Conservation (phyloP, 2,329 filamentous ascomycete species). For the Penicillium sp. region DNA sequence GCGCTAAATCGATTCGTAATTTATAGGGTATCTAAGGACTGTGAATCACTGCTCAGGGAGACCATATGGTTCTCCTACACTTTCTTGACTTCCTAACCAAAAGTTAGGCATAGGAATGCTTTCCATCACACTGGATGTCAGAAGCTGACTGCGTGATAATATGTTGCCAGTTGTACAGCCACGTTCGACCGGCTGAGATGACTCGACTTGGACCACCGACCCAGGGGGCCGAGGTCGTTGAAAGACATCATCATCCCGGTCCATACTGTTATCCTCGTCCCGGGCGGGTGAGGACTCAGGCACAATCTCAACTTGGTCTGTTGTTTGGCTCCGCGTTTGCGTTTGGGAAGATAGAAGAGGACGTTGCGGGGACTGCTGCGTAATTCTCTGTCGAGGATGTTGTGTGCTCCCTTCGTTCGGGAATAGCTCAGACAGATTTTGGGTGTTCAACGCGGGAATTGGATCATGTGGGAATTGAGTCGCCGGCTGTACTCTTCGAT, state of each 20-base stretch:
- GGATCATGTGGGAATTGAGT: constrained; percentile 42
- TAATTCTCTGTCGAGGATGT: constrained; percentile 8
- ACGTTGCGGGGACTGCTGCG: constrained; percentile 6
- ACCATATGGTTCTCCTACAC: constrained; percentile 40
- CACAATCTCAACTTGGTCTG: constrained; percentile 36
- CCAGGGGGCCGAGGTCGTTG: constrained; percentile 24
- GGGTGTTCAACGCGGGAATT: constrained; percentile 38
- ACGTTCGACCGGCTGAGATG: constrained; percentile 41
- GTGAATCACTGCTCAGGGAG: constrained; percentile 24
- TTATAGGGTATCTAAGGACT: constrained; percentile 12
- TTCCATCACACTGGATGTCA: constrained; percentile 48
- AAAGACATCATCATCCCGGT: constrained; percentile 12
- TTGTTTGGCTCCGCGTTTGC: constrained; percentile 26
- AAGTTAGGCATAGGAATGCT: constrained; percentile 44
- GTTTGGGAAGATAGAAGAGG: constrained; percentile 21
- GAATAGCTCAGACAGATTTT: constrained; percentile 42
- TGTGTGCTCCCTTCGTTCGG: constrained; percentile 31
- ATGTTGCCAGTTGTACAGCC: constrained; percentile 23
- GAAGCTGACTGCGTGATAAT: constrained; percentile 38
- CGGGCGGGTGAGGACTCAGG: constrained; percentile 42
- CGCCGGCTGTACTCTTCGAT: constrained; percentile 36
- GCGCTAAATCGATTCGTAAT: constrained; percentile 11
- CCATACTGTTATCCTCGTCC: constrained; percentile 16
- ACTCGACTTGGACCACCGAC: constrained; percentile 43
- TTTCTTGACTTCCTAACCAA: constrained; percentile 43